Base-by-base conservation (phyloP, 768 basidiomycete genomes). In the Mycena kentingensis region DNA sequence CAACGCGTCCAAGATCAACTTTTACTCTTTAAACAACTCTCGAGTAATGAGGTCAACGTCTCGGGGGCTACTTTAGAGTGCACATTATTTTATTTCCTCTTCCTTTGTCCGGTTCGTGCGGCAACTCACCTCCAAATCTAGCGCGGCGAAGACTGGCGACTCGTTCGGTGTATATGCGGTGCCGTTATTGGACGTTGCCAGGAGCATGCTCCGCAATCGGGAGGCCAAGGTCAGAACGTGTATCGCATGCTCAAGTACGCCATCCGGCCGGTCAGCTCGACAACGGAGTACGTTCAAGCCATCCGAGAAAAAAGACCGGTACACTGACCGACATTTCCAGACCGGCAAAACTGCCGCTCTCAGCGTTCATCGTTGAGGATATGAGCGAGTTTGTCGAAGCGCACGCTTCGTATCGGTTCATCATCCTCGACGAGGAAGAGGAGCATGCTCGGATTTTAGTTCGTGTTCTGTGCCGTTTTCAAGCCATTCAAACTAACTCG, bases 331-430 rank as follows among this genome's bases (percentile, higher is more conserved):
- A n/a, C 8, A 24, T 26, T 49, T 29, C 18, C 49, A 81, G 79
- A 43, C 71, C 69, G n/a, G 58, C 69, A 16, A 77, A 69, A 60
- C 75, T 73, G 24, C 90, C 91, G 0, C 73, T 95, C 24, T 90
- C 90, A 2, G 89, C 91, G n/a, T 96, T 91, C 69, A 80, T 98
- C 26, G 81, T 93, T 12, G 84, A 92, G 55, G 93, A 97, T 62
- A 90, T 98, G 90, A 79, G 81, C 25, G 96, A 96, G 65, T 87
- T 90, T 46, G 88, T 92, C 4, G 87, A 89, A 48, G 93, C 95
- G 2, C 95, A 98, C 65, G 93, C 94, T 1, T 88, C 89, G 0
- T 93, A 98, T 70, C 88, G 94, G 10, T 98, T 98, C 63, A 79
- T 94, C 28, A 71, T 98, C 27, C 75, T 82, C 15, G 95, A 97